Conservation (phyloP, 225 moss, liverwort and hornwort genomes). For the Neckera pumila region DNA sequence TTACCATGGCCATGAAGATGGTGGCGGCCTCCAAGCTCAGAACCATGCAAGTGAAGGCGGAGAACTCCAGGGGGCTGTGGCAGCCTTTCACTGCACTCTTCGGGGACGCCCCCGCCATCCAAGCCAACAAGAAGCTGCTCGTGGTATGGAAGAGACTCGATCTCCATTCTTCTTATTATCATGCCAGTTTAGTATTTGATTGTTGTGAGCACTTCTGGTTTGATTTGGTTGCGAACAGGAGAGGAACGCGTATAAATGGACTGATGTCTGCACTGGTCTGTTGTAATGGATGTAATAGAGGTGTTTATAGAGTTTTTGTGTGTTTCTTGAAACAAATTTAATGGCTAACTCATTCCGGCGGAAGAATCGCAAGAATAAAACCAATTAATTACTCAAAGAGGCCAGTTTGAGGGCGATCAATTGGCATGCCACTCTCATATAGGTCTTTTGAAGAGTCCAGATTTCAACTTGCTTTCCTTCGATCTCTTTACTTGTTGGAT, state of each 20-base stretch:
- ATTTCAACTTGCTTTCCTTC: not conserved
- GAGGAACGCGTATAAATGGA: not conserved
- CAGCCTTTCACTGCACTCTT: slow-evolving; percentile 42
- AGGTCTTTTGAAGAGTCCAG: not conserved
- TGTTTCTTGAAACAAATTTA: too few relatives aligned
- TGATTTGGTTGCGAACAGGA: not conserved
- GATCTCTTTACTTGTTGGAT: not conserved
- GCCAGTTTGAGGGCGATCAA: not conserved
- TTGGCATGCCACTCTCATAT: not conserved
- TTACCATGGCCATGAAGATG: slow-evolving; percentile 68
- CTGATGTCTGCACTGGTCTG: not conserved
- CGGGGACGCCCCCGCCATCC: slow-evolving; percentile 19
- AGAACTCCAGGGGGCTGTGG: slow-evolving; percentile 43
- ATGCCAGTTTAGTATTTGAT: not conserved
- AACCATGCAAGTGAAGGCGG: slow-evolving; percentile 32
- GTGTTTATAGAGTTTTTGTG: not conserved
- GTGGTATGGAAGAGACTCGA: not conserved
- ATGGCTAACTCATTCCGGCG: not conserved
- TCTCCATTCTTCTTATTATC: not conserved
- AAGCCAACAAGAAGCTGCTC: not conserved
- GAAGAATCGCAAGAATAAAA: not conserved
- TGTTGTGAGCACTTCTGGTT: too few relatives aligned
- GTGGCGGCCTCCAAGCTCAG: slow-evolving; percentile 57
- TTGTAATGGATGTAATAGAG: not conserved
- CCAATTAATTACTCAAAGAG: not conserved